Evolutionary conservation across 1,284 basidiomycete genomes (phyloP), one percentile per base, ranked within the genome.

Genomic region (Boletus smithii): DNA sequence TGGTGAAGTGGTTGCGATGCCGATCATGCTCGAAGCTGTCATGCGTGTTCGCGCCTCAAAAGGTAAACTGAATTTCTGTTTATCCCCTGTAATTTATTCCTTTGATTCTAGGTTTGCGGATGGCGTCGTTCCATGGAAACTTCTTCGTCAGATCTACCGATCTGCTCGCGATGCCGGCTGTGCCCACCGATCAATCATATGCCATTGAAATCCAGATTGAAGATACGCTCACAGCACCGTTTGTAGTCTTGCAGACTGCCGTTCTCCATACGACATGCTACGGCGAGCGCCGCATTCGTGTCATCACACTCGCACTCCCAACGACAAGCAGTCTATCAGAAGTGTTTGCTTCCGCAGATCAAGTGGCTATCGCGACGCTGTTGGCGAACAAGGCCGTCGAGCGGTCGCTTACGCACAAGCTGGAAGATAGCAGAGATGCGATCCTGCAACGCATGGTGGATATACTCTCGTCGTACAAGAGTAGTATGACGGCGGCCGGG

Each of bases 101-200:
- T 46, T 24, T 8, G 20, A 49, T 48, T 60, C 26, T 60, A 86
- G 91, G 95, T 50, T 75, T 99, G 47, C 88, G 97, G 49, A 94
- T 98, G 87, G 87, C 93, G 5, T 91, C 92, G 1, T 99, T 97
- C 88, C 94, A 99, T 62, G 97, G 97, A 58, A 99, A 99, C 77
- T 99, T 99, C 76, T 99, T 99, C 68, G 94, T 98, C 44, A 87
- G 97, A 42, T 97, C 95, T 10, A 98, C 95, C 27, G 97, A 99
- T 72, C 77, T 99, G 29, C 80, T 99, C 27, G 94, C 95, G 3
- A 88, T 99, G 78, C 95, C 97, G 2, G 88, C 94, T 14, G 95
- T 99, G 14, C 94, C 97, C 9, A 84, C 91, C 59, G 95, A 99
- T 64, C 93, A 97, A 69, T 95, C 90, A 41, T 99, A 99, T 65